Evolutionary conservation across 2,329 filamentous ascomycete species (phyloP), one percentile per base, ranked within the genome.

Genomic region (Trichophyton rubrum): DNA sequence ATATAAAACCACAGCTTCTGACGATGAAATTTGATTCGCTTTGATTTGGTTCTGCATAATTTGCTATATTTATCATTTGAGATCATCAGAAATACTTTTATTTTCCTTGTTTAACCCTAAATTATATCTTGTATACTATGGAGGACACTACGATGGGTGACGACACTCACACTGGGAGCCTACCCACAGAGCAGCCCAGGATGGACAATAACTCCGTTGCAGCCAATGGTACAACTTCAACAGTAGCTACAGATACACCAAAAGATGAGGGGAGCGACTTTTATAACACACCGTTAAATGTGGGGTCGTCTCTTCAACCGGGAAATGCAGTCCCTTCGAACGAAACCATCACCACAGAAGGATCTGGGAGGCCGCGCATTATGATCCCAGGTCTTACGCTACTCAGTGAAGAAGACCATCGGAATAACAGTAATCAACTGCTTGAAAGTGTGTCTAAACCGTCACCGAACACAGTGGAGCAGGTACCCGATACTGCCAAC

Each of bases 241-340:
- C 67, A 13, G 65, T 64, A 22, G 73, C 73, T 60, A 69, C 61
- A 61, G 66, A 64, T 61, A 70, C 43, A 17, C 17, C 67, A 7
- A 64, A 64, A 20, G 74, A 74, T 60, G 70, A 73, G 66, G 72
- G 68, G 57, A 75, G 72, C 61, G 72, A 76, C 66, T 75, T 75
- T 51, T 75, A 76, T 67, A 74, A 73, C 59, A 75, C 73, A 8
- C 72, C 72, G 2, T 64, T 70, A 60, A 65, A 63, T 51, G 65
- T 66, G 49, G 69, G 66, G 11, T 72, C 70, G 0, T 71, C 72
- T 2, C 63, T 68, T 22, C 61, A 20, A 11, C 41, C 60, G 27
- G 33, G n/a, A 13, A 27, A 57, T 6, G 11, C 20, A 8, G 27
- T 20, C 20, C 13, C 17, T 41, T 30, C 41, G 17, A 38, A 41